Base-by-base conservation (phyloP, 2,329 filamentous ascomycete genomes). In the Massarina eburnea region DNA sequence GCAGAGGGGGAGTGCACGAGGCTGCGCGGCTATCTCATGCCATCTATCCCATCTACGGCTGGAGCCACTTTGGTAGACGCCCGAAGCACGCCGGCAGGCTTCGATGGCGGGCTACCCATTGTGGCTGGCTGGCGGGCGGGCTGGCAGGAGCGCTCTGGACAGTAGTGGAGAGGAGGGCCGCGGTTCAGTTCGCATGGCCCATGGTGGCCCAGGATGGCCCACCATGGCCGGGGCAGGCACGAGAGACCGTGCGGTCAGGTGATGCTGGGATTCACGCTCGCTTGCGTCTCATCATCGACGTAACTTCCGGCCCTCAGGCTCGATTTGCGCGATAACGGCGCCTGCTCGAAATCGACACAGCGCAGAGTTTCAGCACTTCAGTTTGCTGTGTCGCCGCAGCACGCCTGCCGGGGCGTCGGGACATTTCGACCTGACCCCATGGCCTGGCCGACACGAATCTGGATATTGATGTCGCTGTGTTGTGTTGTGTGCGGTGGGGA, bases 341-440 rank as follows among this genome's bases (percentile, higher is more conserved):
- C 47, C 53, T 45, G 22, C 35, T 40, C 24, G n/a, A 18, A 17
- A 22, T 30, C 35, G 26, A 8, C 3, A 9, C 48, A 39, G 36
- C 39, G 33, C 19, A 51, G 32, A 60, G 65, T 68, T 66, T 66
- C 65, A 66, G 62, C 57, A 54, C 50, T 53, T 45, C 52, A 39
- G 49, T 39, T 57, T 42, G 34, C 49, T 58, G 61, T 65, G 57
- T 54, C 41, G 49, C 57, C 48, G 51, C 51, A 49, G 50, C 52
- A 56, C 53, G 52, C 43, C 38, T 41, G 40, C 61, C 64, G 55
- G 41, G 52, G 50, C 37, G 48, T 54, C 59, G 61, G 62, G 52
- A 48, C 45, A 43, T 46, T 45, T 48, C 42, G 45, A 54, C 27
- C 18, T 43, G 41, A 34, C 36, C 32, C 32, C 45, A 44, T 34